Evolutionary conservation across 768 basidiomycete species (phyloP).

Genomic region (Podaxis rugospora): DNA sequence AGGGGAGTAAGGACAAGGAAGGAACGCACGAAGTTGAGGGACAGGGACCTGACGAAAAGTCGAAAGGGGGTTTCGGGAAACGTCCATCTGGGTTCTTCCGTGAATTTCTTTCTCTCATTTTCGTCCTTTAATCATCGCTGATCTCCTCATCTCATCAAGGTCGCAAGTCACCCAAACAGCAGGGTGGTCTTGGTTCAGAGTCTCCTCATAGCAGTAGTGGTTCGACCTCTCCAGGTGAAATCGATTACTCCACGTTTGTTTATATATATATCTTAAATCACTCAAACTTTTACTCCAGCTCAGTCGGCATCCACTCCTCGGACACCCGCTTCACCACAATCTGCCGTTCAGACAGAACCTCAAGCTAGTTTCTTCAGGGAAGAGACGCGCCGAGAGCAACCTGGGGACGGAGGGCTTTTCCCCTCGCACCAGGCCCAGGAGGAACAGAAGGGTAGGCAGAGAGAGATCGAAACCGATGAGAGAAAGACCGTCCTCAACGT

Average conservation of each 20-base stretch:
- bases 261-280: no score
- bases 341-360: not conserved
- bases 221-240: not conserved
- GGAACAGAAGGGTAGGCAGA: slow-evolving; percentile 5
- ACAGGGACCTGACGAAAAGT: not conserved
- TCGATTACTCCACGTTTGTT: no score
- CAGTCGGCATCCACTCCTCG: no score
- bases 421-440: not conserved
- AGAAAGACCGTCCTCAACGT: not conserved
- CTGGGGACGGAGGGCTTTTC: not conserved
- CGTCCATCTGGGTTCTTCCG: not conserved
- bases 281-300: no score
- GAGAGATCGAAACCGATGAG: not conserved
- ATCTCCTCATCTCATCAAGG: not conserved
- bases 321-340: no score
- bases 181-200: not conserved
- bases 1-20: not conserved
- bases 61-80: not conserved
- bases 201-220: not conserved
- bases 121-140: not conserved
- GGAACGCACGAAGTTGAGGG: not conserved
- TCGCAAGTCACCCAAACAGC: not conserved
- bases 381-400: no score
- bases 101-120: not conserved
- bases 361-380: not conserved